Base-by-base conservation (phyloP, 2,329 filamentous ascomycete genomes). In the Colletotrichum plurivorum region DNA sequence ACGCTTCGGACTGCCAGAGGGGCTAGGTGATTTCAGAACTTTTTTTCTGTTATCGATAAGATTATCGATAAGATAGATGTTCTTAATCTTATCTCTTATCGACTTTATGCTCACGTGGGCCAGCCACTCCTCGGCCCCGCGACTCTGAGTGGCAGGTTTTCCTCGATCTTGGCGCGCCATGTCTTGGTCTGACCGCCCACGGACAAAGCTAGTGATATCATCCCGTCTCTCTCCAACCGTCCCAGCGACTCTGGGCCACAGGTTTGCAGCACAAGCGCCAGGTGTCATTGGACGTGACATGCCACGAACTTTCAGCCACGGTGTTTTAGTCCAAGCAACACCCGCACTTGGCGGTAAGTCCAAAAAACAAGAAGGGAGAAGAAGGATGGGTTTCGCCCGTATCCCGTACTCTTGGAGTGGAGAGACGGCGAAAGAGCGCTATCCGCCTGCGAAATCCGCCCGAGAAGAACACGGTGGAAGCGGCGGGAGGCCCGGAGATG, bases 1-100 rank as follows among this genome's bases (percentile, higher is more conserved):
- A 63, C 52, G 4, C 22, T 25, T 4, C 22, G 22, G 3, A 25
- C 57, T 68, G 57, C 31, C 31, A 36, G 64, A 70, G 64, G 67
- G 67, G 63, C 56, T 53, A 7, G 27, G 36, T 12, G 46, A 22
- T 49, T 39, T 36, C 55, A 25, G 64, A 70, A 68, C 59, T 67
- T 70, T 70, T 65, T 69, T 68, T 63, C 63, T 41, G 41, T 45
- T 69, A 68, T 70, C 67, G 63, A 62, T 67, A 66, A 12, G 54
- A 41, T 7, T 2, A 16, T 2, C 13, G 41, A 43, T 59, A 52
- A 31, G 22, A 39, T 22, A n/a, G 45, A 48, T 10, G 6, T 6
- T 20, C 8, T 31, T 12, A 12, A 51, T 36, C 41, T 52, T n/a
- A 52, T 16, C 15, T 16, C 1, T 20, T 55, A 59, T 66, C 66